These are phyloP conservation scores for Pneumocystis murina DNA, from an alignment of 1,139 yeast genomes.

Conservation along the genomic window DNA sequence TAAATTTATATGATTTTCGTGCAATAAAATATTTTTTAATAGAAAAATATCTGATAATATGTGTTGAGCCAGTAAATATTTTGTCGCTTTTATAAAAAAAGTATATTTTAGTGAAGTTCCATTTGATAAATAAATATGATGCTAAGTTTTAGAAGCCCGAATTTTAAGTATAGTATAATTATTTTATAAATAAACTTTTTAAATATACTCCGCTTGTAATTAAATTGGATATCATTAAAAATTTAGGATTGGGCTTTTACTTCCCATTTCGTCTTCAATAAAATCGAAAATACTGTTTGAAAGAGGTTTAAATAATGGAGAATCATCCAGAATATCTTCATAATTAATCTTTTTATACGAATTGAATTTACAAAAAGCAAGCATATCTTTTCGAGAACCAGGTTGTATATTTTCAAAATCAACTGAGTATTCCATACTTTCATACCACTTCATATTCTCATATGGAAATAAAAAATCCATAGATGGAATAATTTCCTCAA, in stretches of 20 bases:
- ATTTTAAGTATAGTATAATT: not conserved
- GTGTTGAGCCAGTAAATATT: no score
- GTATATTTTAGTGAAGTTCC: not conserved
- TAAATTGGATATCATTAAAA: not conserved
- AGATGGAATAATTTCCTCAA: not conserved
- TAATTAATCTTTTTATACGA: not conserved
- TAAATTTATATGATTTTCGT: no score
- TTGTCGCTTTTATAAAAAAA: no score
- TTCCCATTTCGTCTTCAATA: not conserved
- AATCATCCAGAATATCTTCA: not conserved
- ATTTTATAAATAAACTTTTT: not conserved
- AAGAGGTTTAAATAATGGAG: not conserved
- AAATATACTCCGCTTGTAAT: not conserved
- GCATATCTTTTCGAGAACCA: not conserved
- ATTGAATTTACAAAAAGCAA: not conserved
- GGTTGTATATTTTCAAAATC: not conserved
- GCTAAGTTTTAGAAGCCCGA: not conserved
- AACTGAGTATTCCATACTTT: not conserved
- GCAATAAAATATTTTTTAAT: no score
- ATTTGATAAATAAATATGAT: not conserved
- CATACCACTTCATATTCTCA: not conserved
- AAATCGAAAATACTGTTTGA: not conserved
- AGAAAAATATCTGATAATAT: no score
- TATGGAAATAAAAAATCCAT: not conserved
- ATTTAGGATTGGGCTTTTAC: not conserved